Base-by-base conservation (phyloP, 2,329 filamentous ascomycete species). In the Helotiales sp. region DNA sequence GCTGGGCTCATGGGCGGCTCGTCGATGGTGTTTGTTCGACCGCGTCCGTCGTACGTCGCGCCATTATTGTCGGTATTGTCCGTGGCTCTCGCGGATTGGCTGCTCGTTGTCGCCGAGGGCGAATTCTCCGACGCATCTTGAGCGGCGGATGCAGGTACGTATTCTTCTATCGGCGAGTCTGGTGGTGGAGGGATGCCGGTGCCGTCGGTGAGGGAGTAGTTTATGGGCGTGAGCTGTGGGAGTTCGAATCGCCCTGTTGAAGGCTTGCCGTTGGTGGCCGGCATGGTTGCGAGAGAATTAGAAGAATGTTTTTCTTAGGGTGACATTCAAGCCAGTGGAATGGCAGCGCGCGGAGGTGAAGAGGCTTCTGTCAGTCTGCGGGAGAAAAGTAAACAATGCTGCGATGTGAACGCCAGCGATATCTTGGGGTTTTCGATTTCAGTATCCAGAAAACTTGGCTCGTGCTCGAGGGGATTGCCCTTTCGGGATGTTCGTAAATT, bases 131-230 rank as follows among this genome's bases (percentile, higher is more conserved):
- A 30, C 28, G 49, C 61, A 54, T 64, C 55, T 30, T 67, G 47
- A 15, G 66, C 62, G 15, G 69, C 61, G 43, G 34, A 47, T 40
- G 71, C 64, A n/a, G 72, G 67, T 52, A 74, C 66, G 32, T 69
- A 67, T 66, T 77, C 72, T 72, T 76, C 72, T 28, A 76, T 65
- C 45, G 76, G 75, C 24, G 76, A 78, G 30, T 73, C 75, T 54
- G 74, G 76, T 6, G 77, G 77, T 43, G 77, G 76, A 47, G 77
- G 77, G 45, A 78, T 78, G 63, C 77, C 68, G 43, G 77, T 78
- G 52, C 77, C 77, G 10, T 77, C 77, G 61, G 77, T 78, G 40
- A 78, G 72, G 58, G 74, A 76, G 61, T 71, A 76, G 63, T 74
- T 74, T 30, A 78, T 65, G 49, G 76, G 75, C 20, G 68, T 72